These are phyloP conservation scores for Dimargaris verticillata DNA, from an alignment of 192 early-diverging fungal species.

Conservation along the genomic window DNA sequence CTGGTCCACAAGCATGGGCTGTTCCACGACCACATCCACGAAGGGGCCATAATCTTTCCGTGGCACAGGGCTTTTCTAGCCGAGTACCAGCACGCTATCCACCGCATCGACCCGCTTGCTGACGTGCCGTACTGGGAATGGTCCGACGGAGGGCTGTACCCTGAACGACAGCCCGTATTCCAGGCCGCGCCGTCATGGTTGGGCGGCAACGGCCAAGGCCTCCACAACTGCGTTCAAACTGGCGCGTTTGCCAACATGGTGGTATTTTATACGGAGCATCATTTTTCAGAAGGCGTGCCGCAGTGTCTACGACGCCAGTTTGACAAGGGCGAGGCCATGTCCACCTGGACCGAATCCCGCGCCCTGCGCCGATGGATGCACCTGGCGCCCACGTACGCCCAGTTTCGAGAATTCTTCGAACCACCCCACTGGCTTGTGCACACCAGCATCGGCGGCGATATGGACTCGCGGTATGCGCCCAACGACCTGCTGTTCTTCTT, in stretches of 20 bases:
- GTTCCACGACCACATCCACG: slow-evolving; percentile 6
- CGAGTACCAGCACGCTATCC: slow-evolving; percentile 6
- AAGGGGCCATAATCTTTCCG: slow-evolving; percentile 5
- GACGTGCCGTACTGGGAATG: slow-evolving; percentile 13
- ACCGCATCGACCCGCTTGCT: not conserved
- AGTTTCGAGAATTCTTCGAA: slow-evolving; percentile 8
- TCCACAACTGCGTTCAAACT: not conserved
- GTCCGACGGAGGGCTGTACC: slow-evolving; percentile 1
- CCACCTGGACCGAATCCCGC: not conserved
- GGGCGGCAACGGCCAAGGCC: slow-evolving; percentile 9
- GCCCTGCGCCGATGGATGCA: not conserved
- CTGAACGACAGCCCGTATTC: slow-evolving; percentile 2
- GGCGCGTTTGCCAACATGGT: not conserved
- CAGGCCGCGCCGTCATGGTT: not conserved
- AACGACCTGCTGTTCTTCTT: slow-evolving; percentile 31
- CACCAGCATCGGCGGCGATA: slow-evolving; percentile 10
- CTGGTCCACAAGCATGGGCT: not conserved
- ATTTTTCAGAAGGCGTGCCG: not conserved
- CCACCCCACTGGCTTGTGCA: slow-evolving; percentile 10
- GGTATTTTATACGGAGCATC: not conserved
- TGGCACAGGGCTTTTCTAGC: slow-evolving; percentile 4
- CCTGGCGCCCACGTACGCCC: not conserved
- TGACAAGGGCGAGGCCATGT: not conserved
- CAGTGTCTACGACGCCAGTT: slow-evolving; percentile 7
- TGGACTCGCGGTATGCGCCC: slow-evolving; percentile 13